These are phyloP conservation scores for Chrysanthemum makinoi DNA, from an alignment of 129 eudicot genomes.

Conservation along the genomic window DNA sequence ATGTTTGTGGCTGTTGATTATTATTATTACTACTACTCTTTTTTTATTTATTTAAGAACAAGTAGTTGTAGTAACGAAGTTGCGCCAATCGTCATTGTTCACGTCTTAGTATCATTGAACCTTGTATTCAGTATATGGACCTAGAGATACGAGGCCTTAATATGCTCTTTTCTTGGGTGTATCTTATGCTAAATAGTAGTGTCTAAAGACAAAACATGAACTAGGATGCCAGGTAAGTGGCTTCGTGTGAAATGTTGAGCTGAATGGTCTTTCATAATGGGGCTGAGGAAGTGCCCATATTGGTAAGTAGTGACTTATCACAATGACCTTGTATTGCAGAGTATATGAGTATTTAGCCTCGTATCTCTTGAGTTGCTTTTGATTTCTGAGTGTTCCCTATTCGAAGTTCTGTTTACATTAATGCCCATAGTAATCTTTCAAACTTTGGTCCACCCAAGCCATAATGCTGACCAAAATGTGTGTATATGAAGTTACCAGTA, in stretches of 20 bases:
- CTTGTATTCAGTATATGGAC: neutral
- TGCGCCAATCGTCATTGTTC: neutral
- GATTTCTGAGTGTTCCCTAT: neutral
- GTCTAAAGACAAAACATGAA: too few relatives aligned
- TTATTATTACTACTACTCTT: too few relatives aligned
- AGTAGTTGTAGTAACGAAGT: neutral
- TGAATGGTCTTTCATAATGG: neutral
- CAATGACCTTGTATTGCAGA: neutral
- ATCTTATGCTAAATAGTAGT: too few relatives aligned
- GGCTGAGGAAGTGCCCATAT: neutral
- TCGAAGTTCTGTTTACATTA: neutral
- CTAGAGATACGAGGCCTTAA: neutral
- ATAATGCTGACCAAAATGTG: neutral
- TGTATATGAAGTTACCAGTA: too few relatives aligned
- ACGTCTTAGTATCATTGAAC: neutral
- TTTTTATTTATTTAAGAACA: neutral
- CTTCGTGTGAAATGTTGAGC: too few relatives aligned
- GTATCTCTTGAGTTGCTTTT: neutral
- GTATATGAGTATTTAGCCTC: neutral
- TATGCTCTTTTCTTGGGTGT: neutral
- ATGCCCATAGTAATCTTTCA: neutral
- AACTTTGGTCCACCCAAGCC: neutral
- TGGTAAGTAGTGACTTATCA: neutral
- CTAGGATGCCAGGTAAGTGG: too few relatives aligned
- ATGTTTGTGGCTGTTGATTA: neutral